Percentiles rank a stretch among this genome's conserved stretches.
These are phyloP conservation scores for Ascodesmis nigricans DNA, from an alignment of 495 filamentous ascomycete genomes.

Conservation along the genomic window DNA sequence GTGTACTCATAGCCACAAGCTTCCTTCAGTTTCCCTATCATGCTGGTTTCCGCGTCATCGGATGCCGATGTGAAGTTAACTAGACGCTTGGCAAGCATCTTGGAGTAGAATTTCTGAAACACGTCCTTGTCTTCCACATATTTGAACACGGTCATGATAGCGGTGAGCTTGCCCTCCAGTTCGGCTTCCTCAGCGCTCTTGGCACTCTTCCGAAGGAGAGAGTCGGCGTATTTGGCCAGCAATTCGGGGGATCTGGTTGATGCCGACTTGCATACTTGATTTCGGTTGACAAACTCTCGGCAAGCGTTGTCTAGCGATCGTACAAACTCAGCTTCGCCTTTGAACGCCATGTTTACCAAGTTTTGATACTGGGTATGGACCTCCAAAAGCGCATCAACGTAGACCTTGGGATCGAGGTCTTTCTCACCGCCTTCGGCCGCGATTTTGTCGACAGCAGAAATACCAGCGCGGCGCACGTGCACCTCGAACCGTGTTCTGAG, in stretches of 20 bases:
- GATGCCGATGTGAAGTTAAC: constrained; percentile 88
- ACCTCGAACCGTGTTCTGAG: constrained; percentile 72
- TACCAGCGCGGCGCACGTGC: constrained; percentile 74
- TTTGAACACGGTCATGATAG: constrained; percentile 99
- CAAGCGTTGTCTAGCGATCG: constrained; percentile 92
- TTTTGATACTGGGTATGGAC: constrained; percentile 83
- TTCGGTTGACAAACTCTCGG: constrained; percentile 92
- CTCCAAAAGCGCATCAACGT: constrained; percentile 84
- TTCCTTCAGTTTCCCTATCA: constrained; percentile 98
- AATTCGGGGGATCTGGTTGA: constrained; percentile 86
- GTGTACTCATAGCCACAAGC: constrained; percentile 98
- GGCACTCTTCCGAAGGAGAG: constrained; percentile 75
- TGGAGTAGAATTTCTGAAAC: constrained; percentile 98
- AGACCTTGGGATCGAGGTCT: constrained; percentile 82
- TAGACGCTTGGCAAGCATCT: constrained; percentile 82
- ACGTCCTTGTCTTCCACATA: constrained; percentile 99
- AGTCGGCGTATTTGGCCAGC: constrained; percentile 89
- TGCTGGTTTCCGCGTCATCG: constrained; percentile 92
- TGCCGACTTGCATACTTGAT: constrained; percentile 77
- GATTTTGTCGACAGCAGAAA: constrained; percentile 76
- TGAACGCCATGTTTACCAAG: constrained; percentile 80
- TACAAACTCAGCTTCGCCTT: constrained; percentile 90
- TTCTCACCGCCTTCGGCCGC: constrained; percentile 61
- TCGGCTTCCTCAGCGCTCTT: constrained; percentile 82
- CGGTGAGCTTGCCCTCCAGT: constrained; percentile 69